Percentiles rank a stretch among this genome's conserved stretches.
phyloP scores from a whole-genome alignment of 176 grass and related monocot species.

The Hordeum vulgare region DNA sequence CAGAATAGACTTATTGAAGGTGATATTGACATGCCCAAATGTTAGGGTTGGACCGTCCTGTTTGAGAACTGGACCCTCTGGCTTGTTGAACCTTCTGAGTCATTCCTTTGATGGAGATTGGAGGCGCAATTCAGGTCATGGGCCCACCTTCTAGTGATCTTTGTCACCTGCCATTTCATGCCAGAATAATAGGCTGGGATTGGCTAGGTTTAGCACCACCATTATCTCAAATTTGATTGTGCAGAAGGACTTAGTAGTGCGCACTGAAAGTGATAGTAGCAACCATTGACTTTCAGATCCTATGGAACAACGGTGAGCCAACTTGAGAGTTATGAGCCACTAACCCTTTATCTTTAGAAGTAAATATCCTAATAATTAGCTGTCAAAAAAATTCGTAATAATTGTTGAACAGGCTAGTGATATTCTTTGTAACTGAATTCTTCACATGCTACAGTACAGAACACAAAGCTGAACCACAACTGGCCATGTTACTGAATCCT shows the following conservation, averaged over 20 bases:
- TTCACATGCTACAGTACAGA: not conserved
- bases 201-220: not conserved
- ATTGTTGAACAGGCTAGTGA: not conserved
- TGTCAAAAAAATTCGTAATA: no score
- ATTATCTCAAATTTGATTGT: not conserved
- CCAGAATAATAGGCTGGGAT: not conserved
- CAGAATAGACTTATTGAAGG: not conserved
- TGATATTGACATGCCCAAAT: not conserved
- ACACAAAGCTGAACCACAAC: constrained; percentile 3
- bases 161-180: not conserved
- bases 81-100: not conserved
- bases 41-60: not conserved
- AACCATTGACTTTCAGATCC: not conserved
- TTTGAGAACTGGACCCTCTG: not conserved
- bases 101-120: not conserved
- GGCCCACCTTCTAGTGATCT: not conserved
- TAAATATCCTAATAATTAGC: constrained; percentile 1
- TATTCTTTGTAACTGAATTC: not conserved
- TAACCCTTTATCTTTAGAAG: not conserved
- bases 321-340: not conserved
- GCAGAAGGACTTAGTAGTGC: not conserved
- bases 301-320: not conserved
- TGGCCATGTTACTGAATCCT: not conserved
- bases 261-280: not conserved
- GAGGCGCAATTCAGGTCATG: not conserved